phyloP scores from a whole-genome alignment of 129 eudicot genomes.

The Sambucus nigra region DNA sequence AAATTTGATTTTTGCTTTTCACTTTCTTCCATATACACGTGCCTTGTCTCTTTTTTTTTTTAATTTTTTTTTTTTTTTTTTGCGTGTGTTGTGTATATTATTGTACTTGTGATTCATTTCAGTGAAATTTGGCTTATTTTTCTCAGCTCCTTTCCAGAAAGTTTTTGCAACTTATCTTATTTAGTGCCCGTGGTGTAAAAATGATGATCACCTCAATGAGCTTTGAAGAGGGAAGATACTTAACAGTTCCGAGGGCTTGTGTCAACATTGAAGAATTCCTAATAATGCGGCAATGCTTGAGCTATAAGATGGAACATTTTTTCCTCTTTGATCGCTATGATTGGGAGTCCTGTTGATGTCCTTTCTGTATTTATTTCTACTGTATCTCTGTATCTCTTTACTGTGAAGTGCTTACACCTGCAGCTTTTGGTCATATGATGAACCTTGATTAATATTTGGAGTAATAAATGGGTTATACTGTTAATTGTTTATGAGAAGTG shows the following conservation, averaged over 20 bases:
- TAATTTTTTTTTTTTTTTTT: too few relatives aligned
- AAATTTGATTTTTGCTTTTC: too few relatives aligned
- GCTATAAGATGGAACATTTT: not conserved
- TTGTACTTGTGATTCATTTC: not conserved
- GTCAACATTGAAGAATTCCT: not conserved
- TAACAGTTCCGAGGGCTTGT: not conserved
- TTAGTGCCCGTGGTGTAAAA: not conserved
- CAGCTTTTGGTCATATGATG: not conserved
- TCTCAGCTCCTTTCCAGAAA: not conserved
- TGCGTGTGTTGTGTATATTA: too few relatives aligned
- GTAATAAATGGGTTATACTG: not conserved
- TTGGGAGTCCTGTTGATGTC: not conserved
- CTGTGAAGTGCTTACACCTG: not conserved
- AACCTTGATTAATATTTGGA: not conserved
- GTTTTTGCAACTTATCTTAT: not conserved
- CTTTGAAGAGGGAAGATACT: not conserved
- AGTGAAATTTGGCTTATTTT: too few relatives aligned
- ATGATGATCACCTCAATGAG: not conserved
- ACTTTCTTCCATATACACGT: too few relatives aligned
- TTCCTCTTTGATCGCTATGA: not conserved
- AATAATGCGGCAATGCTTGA: not conserved
- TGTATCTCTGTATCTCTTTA: not conserved
- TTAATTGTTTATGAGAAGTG: not conserved
- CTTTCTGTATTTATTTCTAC: not conserved
- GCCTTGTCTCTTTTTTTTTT: too few relatives aligned